A percentile compares a stretch with the other conserved stretches of the same genome.
phyloP scores from a whole-genome alignment of 768 basidiomycete genomes.

The Sarcodon sp. region DNA sequence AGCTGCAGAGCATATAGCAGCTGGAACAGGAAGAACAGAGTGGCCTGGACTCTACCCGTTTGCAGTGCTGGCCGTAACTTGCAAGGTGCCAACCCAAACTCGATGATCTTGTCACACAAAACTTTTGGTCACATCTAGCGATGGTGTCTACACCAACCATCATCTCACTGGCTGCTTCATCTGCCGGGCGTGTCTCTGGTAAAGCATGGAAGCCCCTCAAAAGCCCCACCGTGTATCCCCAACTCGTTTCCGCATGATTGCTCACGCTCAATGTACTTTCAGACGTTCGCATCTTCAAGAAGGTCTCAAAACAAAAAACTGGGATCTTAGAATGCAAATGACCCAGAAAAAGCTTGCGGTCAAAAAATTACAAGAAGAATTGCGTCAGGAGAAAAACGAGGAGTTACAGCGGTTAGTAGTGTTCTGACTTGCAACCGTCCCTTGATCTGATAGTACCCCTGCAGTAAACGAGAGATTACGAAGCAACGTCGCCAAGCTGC shows the following conservation, averaged over 20 bases:
- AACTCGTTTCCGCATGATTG: conserved; percentile 21
- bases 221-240: conserved; percentile 37
- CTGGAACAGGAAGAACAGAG: conserved; percentile 7
- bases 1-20: conserved; percentile 7
- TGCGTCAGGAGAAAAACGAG: conserved; percentile 65
- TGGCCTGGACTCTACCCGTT: too few species aligned
- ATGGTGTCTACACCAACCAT: too few species aligned
- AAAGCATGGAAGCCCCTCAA: conserved; percentile 26
- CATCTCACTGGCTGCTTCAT: conserved; percentile 36
- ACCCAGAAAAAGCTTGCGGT: conserved; percentile 53
- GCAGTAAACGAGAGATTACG: conserved; percentile 55
- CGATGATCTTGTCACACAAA: too few species aligned
- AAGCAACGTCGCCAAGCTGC: conserved; percentile 58
- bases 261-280: conserved; percentile 6
- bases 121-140: too few species aligned
- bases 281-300: conserved; percentile 60
- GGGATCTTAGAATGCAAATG: conserved; percentile 59
- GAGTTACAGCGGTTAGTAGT: conserved; percentile 43
- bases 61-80: too few species aligned
- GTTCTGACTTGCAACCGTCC: neutral
- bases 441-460: neutral
- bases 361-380: conserved; percentile 60
- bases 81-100: too few species aligned
- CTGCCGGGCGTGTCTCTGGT: conserved; percentile 54
- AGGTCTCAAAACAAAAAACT: conserved; percentile 53